These are phyloP conservation scores for Malassezia vespertilionis DNA, from an alignment of 1,284 basidiomycete species.

Conservation along the genomic window DNA sequence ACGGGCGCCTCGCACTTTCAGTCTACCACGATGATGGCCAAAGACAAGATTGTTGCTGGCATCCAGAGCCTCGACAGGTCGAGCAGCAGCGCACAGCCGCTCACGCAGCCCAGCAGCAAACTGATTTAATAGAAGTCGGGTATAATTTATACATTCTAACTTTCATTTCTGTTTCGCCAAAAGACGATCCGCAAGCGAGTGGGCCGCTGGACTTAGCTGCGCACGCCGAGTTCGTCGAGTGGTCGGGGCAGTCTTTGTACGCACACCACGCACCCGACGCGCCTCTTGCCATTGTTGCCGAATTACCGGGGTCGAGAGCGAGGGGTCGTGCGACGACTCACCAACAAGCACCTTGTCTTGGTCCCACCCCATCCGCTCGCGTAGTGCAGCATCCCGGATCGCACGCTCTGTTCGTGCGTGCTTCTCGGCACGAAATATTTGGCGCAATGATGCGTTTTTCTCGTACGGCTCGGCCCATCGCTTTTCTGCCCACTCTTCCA, in stretches of 20 bases:
- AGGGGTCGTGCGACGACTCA: constrained; percentile 3
- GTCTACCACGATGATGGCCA: constrained; percentile 18
- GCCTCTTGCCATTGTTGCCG: constrained; percentile 4
- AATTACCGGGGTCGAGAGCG: constrained; percentile 6
- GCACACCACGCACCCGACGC: not conserved
- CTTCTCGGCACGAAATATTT: constrained; percentile 73
- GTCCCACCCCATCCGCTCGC: constrained; percentile 49
- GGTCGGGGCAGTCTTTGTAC: not conserved
- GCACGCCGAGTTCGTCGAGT: not conserved
- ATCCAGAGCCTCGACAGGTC: constrained; percentile 30
- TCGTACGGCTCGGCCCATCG: constrained; percentile 73
- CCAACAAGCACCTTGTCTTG: constrained; percentile 12
- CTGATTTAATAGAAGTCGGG: constrained; percentile 15
- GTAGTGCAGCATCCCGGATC: constrained; percentile 59
- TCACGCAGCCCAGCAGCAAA: constrained; percentile 1
- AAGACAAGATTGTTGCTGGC: constrained; percentile 19
- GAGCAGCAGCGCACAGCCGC: constrained; percentile 20
- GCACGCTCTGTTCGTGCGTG: constrained; percentile 60
- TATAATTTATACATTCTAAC: too few species aligned
- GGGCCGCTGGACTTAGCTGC: not conserved
- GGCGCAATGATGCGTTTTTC: constrained; percentile 63
- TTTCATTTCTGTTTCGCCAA: too few species aligned
- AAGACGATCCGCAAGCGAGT: constrained; percentile 2
- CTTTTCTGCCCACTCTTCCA: constrained; percentile 63
- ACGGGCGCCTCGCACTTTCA: constrained; percentile 19